Conservation (phyloP, 768 basidiomycete genomes). For the Tylopilus felleus region DNA sequence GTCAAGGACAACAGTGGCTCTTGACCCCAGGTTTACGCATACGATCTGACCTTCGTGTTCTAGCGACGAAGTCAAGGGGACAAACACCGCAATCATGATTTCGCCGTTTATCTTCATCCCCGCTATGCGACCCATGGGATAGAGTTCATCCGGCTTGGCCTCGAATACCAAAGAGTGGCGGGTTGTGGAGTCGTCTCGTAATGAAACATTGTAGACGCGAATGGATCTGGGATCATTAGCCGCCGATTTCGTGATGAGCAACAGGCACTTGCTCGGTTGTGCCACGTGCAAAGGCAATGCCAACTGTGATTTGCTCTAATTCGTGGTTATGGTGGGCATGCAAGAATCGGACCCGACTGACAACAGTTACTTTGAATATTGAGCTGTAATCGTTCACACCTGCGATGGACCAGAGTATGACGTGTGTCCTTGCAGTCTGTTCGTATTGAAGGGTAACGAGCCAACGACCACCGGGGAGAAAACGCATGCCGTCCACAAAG, state of each 20-base stretch:
- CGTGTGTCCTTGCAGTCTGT: conserved; percentile 32
- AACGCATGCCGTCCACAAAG: conserved; percentile 44
- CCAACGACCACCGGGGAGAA: conserved; percentile 47
- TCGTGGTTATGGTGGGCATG: conserved; percentile 29
- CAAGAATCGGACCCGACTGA: conserved; percentile 33
- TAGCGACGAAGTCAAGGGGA: background rate
- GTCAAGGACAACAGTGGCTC: conserved; percentile 10
- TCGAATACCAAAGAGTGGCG: conserved; percentile 16
- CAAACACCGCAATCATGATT: conserved; percentile 17
- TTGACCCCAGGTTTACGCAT: conserved; percentile 19
- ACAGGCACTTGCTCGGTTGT: conserved; percentile 16
- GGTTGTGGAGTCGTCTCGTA: conserved; percentile 3
- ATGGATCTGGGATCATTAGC: conserved; percentile 18
- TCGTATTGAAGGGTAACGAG: conserved; percentile 43
- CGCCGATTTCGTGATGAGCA: background rate
- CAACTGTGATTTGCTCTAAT: conserved; percentile 20
- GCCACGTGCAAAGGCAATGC: conserved; percentile 14
- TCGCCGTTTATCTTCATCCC: conserved; percentile 24
- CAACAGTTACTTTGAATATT: conserved; percentile 28
- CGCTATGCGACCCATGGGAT: conserved; percentile 14
- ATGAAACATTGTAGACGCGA: conserved; percentile 21
- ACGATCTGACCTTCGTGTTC: conserved; percentile 11
- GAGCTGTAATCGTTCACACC: conserved; percentile 26
- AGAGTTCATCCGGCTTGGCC: conserved; percentile 13
- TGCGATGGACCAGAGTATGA: conserved; percentile 46